Evolutionary conservation across 768 basidiomycete species (phyloP).

Genomic region (Mycena haematopus): DNA sequence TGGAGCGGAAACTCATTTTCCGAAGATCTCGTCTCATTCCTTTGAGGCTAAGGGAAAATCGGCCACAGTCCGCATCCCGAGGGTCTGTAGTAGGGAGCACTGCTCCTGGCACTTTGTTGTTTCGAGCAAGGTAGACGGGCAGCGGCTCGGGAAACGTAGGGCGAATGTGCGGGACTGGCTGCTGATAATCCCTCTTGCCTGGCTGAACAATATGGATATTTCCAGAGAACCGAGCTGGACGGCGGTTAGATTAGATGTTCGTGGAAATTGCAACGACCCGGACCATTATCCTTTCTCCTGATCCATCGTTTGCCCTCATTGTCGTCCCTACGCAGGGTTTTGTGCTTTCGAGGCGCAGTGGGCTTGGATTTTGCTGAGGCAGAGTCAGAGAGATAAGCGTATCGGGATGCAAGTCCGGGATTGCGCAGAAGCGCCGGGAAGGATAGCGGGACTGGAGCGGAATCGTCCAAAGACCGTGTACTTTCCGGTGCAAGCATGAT

Average conservation of each 20-base stretch:
- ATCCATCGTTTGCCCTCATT: constrained; percentile 83
- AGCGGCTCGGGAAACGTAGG: constrained; percentile 81
- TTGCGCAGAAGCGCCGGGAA: constrained; percentile 76
- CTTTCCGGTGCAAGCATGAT: constrained; percentile 16
- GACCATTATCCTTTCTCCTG: constrained; percentile 80
- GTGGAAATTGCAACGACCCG: constrained; percentile 29
- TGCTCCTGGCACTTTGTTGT: constrained; percentile 55
- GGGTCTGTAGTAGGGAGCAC: constrained; percentile 51
- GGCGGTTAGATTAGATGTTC: background rate
- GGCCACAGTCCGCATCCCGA: constrained; percentile 68
- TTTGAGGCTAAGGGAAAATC: constrained; percentile 77
- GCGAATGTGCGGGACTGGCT: constrained; percentile 46
- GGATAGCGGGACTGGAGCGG: constrained; percentile 59
- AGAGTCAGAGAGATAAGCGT: constrained; percentile 54
- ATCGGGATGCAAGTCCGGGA: constrained; percentile 57
- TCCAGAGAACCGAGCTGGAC: constrained; percentile 68
- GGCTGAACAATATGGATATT: constrained; percentile 79
- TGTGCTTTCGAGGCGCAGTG: constrained; percentile 45
- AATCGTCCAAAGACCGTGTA: constrained; percentile 19
- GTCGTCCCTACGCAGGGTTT: constrained; percentile 49
- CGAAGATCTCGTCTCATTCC: constrained; percentile 76
- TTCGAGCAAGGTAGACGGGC: constrained; percentile 72
- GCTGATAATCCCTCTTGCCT: constrained; percentile 57
- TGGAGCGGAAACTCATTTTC: constrained; percentile 61
- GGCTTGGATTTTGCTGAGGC: constrained; percentile 27